Percentiles rank a stretch among this genome's conserved stretches.
These are phyloP conservation scores for Emergomyces pasteurianus DNA, from an alignment of 2,329 filamentous ascomycete genomes.

Conservation along the genomic window DNA sequence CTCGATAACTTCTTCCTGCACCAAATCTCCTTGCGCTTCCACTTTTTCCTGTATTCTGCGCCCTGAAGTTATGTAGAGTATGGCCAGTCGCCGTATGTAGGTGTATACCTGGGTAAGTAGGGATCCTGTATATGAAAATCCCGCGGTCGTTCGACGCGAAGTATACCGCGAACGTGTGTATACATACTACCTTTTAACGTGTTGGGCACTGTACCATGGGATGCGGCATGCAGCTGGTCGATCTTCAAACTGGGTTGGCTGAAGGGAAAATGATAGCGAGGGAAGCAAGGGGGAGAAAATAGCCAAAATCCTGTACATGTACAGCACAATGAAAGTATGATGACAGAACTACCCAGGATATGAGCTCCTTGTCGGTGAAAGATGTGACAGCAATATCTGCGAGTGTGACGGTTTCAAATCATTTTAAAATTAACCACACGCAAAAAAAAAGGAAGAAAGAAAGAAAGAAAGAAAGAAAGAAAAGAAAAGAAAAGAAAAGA, in stretches of 20 bases:
- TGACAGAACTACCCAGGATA: too few species aligned
- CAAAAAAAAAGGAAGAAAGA: too few species aligned
- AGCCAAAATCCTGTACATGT: not conserved
- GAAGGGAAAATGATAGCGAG: not conserved
- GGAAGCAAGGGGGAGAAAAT: not conserved
- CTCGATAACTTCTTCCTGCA: not conserved
- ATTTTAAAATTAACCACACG: too few species aligned
- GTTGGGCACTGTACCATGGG: not conserved
- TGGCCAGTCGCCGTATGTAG: not conserved
- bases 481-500: too few species aligned
- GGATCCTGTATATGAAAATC: not conserved
- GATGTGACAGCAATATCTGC: too few species aligned
- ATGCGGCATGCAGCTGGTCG: not conserved
- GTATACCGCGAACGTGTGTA: not conserved
- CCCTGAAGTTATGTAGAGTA: not conserved
- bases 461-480: too few species aligned
- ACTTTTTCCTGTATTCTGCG: not conserved
- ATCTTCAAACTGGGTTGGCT: not conserved
- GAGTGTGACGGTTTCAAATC: too few species aligned
- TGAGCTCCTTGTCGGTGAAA: not conserved
- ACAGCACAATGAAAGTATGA: not conserved
- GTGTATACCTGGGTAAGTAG: too few species aligned
- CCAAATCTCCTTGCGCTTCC: not conserved
- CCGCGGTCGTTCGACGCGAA: too few species aligned
- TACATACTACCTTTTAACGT: not conserved